Conservation (phyloP, 805 yeast genomes). For the Sugiyamaella marilandica region DNA sequence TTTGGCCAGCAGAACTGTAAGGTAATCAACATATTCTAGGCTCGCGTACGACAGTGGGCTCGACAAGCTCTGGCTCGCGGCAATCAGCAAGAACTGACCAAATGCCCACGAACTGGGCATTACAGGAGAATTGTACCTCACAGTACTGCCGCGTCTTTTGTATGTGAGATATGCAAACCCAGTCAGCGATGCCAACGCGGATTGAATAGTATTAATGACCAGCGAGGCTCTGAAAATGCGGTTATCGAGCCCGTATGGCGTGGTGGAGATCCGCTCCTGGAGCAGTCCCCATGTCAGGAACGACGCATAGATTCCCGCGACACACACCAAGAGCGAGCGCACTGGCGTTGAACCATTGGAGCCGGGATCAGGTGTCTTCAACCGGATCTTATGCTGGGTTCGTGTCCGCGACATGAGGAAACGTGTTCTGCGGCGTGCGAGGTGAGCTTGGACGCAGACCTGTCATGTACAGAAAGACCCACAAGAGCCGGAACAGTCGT, state of each 20-base stretch:
- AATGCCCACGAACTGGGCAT: conserved; percentile 30
- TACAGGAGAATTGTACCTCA: conserved; percentile 18
- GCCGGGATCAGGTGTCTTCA: background rate
- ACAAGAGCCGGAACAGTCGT: no score
- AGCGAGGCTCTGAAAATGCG: conserved; percentile 69
- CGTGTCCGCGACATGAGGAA: background rate
- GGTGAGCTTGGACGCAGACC: no score
- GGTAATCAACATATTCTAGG: conserved; percentile 75
- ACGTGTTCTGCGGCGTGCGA: background rate
- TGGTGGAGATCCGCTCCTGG: conserved; percentile 81
- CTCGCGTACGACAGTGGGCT: conserved; percentile 80
- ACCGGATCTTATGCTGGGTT: background rate
- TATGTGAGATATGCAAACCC: conserved; percentile 55
- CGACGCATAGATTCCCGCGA: conserved; percentile 73
- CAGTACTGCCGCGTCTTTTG: conserved; percentile 17
- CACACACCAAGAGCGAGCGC: conserved; percentile 29
- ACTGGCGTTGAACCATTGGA: background rate
- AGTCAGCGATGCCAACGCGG: conserved; percentile 61
- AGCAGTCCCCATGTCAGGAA: conserved; percentile 89
- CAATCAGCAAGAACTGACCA: conserved; percentile 46
- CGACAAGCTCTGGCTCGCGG: conserved; percentile 72
- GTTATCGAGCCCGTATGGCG: conserved; percentile 57
- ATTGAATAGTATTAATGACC: conserved; percentile 71
- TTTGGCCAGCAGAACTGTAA: conserved; percentile 81
- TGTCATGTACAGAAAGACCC: no score